These are phyloP conservation scores for Yamadazyma takamatsuzukensis DNA, from an alignment of 805 yeast species.

Conservation along the genomic window DNA sequence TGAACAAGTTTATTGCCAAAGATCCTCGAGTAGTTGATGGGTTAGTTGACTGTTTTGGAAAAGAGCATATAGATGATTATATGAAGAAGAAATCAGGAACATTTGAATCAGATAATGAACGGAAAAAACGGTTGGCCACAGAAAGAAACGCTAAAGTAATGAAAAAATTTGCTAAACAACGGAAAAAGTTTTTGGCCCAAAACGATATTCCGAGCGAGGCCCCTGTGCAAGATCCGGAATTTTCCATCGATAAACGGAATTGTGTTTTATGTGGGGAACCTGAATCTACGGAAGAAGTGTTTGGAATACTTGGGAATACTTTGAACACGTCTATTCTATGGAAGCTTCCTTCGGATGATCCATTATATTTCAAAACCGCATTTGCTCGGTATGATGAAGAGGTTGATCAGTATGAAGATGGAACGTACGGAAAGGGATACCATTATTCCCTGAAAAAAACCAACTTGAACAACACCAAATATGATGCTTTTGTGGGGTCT, in stretches of 20 bases:
- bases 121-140: conserved; percentile 54
- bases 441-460: conserved; percentile 9
- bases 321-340: conserved; percentile 48
- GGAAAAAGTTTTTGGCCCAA: conserved; percentile 39
- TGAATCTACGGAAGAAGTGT: conserved; percentile 40
- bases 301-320: conserved; percentile 57
- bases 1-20: conserved; percentile 48
- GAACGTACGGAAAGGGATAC: conserved; percentile 13
- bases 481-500: conserved; percentile 27
- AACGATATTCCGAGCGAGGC: conserved; percentile 18
- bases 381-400: conserved; percentile 21
- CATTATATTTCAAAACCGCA: conserved; percentile 14
- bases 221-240: conserved; percentile 11
- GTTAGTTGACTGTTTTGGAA: conserved; percentile 56
- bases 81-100: conserved; percentile 39
- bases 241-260: conserved; percentile 20
- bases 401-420: conserved; percentile 14
- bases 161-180: conserved; percentile 57
- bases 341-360: conserved; percentile 33
- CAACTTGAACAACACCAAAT: conserved; percentile 7
- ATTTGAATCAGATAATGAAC: conserved; percentile 53
- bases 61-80: conserved; percentile 46
- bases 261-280: conserved; percentile 63
- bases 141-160: conserved; percentile 59
- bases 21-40: conserved; percentile 50